Evolutionary conservation across 1,284 basidiomycete genomes (phyloP), one percentile per base, ranked within the genome.

Genomic region (Coniferiporia sulphurascens): DNA sequence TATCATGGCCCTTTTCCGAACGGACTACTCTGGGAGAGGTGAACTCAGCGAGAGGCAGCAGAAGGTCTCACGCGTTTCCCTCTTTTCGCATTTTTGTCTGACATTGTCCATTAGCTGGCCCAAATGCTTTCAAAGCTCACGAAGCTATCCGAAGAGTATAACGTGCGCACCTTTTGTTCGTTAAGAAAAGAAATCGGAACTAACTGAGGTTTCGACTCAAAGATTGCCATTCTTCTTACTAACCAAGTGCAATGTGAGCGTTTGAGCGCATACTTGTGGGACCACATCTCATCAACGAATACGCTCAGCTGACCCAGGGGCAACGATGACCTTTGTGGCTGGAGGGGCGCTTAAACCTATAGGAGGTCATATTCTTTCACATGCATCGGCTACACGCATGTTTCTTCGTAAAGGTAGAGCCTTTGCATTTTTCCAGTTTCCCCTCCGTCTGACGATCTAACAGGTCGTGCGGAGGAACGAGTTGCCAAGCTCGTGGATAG

Each of bases 401-500:
- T 92, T 88, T 70, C 77, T 94, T 61, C 82, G 91, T n/a, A 94
- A 94, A 82, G 93, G 93, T 87, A 1, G 4, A 52, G 53, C 48
- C 54, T 52, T 38, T 45, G n/a, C 12, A 7, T 38, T 38, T 4
- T 48, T 43, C 15, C 15, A 32, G 36, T 50, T 46, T 34, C 44
- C 15, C 41, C 27, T 27, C 27, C 27, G 27, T 27, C 27, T 27
- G 27, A 27, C 27, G 5, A 27, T 55, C 21, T 7, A 51, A 55
- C 48, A 90, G 93, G 94, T 64, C 86, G 93, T 49, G 94, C 91
- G 4, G 94, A 96, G 70, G 94, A 97, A 74, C 88, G 94, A 59
- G 92, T 96, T 34, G 93, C 93, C n/a, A 97, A 96, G 70, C 80
- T 97, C 2, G 90, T 94, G 45, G 94, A 97, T 70, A 94, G 91